These are phyloP conservation scores for Arabidopsis suecica DNA, from an alignment of 345 rosid species.

Conservation along the genomic window DNA sequence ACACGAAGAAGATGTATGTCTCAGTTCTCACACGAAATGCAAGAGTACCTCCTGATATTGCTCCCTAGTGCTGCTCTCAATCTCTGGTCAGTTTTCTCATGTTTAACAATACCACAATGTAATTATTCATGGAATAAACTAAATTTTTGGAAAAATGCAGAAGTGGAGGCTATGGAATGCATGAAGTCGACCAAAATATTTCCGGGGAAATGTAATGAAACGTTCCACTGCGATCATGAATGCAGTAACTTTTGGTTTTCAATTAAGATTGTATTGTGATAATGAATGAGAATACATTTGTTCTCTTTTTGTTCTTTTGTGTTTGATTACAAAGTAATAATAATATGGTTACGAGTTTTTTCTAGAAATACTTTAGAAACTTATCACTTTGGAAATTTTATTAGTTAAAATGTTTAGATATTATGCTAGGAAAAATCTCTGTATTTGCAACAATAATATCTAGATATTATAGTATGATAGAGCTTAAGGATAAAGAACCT, in stretches of 20 bases:
- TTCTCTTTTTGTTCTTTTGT: too few species aligned
- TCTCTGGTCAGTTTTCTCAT: not conserved
- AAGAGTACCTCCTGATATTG: not conserved
- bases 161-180: slow-evolving; percentile 4
- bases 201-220: not conserved
- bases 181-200: not conserved
- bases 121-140: not conserved
- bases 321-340: too few species aligned
- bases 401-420: not conserved
- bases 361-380: too few species aligned
- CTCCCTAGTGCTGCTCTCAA: not conserved
- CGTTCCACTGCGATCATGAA: not conserved
- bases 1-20: not conserved
- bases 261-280: too few species aligned
- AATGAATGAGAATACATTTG: too few species aligned
- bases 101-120: not conserved
- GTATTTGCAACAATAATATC: not conserved
- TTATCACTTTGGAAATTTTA: too few species aligned
- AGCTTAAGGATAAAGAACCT: not conserved
- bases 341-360: too few species aligned
- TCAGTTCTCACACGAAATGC: not conserved
- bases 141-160: slow-evolving; percentile 1
- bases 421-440: not conserved
- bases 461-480: not conserved
- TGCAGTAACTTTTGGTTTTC: not conserved